Conservation (phyloP, 176 grass and related monocot genomes). For the Chloris gayana region DNA sequence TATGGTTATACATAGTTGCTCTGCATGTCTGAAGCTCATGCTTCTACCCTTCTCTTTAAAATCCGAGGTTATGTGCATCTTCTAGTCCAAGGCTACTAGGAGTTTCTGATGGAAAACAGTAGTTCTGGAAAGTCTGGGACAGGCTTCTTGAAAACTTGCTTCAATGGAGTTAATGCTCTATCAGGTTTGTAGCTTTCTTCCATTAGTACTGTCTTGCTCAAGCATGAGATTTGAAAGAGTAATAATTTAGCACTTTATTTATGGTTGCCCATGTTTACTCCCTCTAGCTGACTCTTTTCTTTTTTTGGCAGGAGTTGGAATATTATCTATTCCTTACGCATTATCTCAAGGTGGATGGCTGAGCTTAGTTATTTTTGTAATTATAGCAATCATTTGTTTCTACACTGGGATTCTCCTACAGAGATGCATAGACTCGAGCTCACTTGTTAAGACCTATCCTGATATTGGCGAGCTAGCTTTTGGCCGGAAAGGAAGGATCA, state of each 20-base stretch:
- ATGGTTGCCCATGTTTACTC: conserved; percentile 1
- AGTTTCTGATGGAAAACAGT: conserved; percentile 49
- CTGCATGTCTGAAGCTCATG: conserved; percentile 37
- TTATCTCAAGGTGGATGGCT: conserved; percentile 88
- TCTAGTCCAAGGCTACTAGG: conserved; percentile 41
- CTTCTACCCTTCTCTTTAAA: conserved; percentile 52
- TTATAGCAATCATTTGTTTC: conserved; percentile 66
- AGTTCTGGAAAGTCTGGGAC: conserved; percentile 57
- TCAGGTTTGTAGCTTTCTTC: conserved; percentile 57
- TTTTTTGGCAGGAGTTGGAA: conserved; percentile 64
- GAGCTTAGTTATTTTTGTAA: conserved; percentile 64
- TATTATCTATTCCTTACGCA: conserved; percentile 81
- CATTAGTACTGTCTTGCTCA: conserved; percentile 2
- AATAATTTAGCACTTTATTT: conserved; percentile 22
- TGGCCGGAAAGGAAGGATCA: conserved; percentile 57
- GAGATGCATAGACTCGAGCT: conserved; percentile 77
- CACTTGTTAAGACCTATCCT: conserved; percentile 75
- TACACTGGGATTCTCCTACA: conserved; percentile 83
- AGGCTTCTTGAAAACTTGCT: conserved; percentile 81
- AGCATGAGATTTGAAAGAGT: conserved; percentile 23
- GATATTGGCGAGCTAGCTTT: conserved; percentile 84
- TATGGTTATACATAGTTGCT: conserved; percentile 24
- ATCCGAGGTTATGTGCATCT: conserved; percentile 11
- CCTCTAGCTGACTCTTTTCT: conserved; percentile 2
- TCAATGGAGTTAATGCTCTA: conserved; percentile 95